A percentile compares a stretch with the other conserved stretches of the same genome.
Evolutionary conservation across 495 filamentous ascomycete species (phyloP).

Genomic region (Neurospora pannonica): DNA sequence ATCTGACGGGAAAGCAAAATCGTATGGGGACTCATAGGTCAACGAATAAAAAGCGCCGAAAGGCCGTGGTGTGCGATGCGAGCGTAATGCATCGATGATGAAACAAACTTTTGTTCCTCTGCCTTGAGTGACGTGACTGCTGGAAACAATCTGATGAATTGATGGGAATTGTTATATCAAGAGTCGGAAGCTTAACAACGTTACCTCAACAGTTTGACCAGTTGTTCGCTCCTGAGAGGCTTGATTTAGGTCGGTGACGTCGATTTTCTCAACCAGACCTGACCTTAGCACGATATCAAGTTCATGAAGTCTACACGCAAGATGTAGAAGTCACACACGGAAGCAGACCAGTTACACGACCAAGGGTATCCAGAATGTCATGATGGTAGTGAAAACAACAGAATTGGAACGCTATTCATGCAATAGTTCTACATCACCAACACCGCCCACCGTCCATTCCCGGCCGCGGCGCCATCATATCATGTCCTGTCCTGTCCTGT

Average conservation of each 20-base stretch:
- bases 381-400: neutral
- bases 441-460: neutral
- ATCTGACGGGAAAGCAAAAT: neutral
- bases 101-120: neutral
- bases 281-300: neutral
- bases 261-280: neutral
- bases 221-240: neutral
- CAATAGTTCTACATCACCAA: neutral
- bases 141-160: neutral
- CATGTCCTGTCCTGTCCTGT: neutral
- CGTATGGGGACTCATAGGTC: neutral
- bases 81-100: neutral
- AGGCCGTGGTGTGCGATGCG: neutral
- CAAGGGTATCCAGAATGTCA: neutral
- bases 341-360: neutral
- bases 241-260: neutral
- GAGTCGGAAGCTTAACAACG: neutral
- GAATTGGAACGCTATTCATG: neutral
- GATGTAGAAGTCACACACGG: neutral
- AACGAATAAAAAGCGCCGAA: neutral
- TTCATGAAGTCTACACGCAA: neutral
- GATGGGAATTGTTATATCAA: neutral
- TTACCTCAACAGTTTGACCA: neutral
- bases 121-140: neutral
- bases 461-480: neutral